Base-by-base conservation (phyloP, 768 basidiomycete species). In the Agaricus sinodeliciosus region DNA sequence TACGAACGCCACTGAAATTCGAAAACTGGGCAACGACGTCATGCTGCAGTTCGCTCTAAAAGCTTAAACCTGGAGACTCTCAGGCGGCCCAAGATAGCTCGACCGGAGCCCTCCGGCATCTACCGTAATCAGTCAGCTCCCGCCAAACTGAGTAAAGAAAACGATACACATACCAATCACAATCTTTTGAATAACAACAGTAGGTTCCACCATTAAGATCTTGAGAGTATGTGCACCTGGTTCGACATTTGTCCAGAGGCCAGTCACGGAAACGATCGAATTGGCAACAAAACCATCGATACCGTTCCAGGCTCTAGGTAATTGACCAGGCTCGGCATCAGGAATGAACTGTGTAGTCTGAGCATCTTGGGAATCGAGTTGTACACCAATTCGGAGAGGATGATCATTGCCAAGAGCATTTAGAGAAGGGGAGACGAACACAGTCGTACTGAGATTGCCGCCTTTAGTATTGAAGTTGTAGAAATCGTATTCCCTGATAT, bases 81-180 rank as follows among this genome's bases (percentile, higher is more conserved):
- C 83, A 1, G 82, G 81, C 31, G 82, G 82, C 6, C 83, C 83
- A 31, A 85, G 69, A 60, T 83, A 85, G 57, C 80, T 82, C 0
- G 74, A 64, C 43, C 64, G 58, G 5, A 84, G 69, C 13, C 78
- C 79, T 31, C 82, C 82, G 19, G 78, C 73, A 63, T 84, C 82
- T 82, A 58, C 13, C 36, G 50, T 26, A 19, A 16, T 43, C 48
- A 36, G 47, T 48, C 31, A 57, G 43, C 9, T n/a, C 25, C 39
- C 8, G 35, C 19, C 9, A 36, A 45, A 6, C 18, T 39, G 9
- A 7, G 3, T n/a, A 1, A 51, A 48, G 55, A 9, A 27, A 13
- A 37, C 35, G 27, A n/a, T 43, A 28, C 6, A 62, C 66, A 16
- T 55, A 82, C 81, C 67, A 49, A 84, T 80, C 31, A 84, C 72